Evolutionary conservation across 495 filamentous ascomycete species (phyloP).

Genomic region (Jackrogersella multiformis): DNA sequence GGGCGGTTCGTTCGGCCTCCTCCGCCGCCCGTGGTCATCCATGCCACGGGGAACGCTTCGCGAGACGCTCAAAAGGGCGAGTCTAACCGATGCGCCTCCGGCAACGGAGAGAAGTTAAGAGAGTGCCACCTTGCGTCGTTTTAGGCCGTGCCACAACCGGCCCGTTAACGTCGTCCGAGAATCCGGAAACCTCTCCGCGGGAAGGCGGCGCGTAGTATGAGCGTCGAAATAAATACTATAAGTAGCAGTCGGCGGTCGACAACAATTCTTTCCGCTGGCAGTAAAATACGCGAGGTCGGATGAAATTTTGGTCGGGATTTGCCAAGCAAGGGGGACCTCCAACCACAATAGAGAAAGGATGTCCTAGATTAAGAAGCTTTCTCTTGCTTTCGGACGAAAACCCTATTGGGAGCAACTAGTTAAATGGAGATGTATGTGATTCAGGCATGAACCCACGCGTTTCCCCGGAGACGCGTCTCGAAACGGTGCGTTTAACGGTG

Average conservation of each 20-base stretch:
- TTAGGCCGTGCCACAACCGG: slow-evolving; percentile 44
- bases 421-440: slow-evolving; percentile 29
- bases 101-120: slow-evolving; percentile 67
- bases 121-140: slow-evolving; percentile 67
- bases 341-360: slow-evolving; percentile 21
- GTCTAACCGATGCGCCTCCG: slow-evolving; percentile 63
- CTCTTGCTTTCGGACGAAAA: slow-evolving; percentile 31
- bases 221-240: slow-evolving; percentile 17
- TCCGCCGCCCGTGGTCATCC: slow-evolving; percentile 73
- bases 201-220: slow-evolving; percentile 18
- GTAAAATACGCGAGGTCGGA: slow-evolving; percentile 21
- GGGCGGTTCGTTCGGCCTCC: slow-evolving; percentile 75
- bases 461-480: slow-evolving; percentile 27
- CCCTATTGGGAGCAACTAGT: slow-evolving; percentile 28
- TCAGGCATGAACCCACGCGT: slow-evolving; percentile 36
- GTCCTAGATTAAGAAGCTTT: slow-evolving; percentile 25
- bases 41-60: slow-evolving; percentile 65
- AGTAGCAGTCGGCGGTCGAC: slow-evolving; percentile 8
- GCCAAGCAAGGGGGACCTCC: slow-evolving; percentile 13
- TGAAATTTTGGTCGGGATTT: slow-evolving; percentile 22
- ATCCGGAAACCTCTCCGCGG: slow-evolving; percentile 29
- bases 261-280: slow-evolving; percentile 9
- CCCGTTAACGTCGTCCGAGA: slow-evolving; percentile 31
- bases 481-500: slow-evolving; percentile 25
- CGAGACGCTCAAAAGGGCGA: slow-evolving; percentile 55